phyloP scores from a whole-genome alignment of 345 rosid genomes.

The Aquilaria sinensis region DNA sequence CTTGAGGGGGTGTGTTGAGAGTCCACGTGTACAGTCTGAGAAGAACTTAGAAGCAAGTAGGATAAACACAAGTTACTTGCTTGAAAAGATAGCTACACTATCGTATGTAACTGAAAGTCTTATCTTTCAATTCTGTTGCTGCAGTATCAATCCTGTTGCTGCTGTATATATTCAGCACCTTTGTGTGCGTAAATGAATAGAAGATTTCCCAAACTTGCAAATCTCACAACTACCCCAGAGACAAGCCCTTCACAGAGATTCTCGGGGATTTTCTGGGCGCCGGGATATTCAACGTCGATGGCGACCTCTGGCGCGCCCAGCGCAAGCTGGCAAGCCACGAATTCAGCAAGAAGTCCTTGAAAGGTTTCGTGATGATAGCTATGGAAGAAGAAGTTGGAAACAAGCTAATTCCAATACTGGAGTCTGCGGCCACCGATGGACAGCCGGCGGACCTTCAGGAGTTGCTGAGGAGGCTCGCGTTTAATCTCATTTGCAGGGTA shows the following conservation, averaged over 20 bases:
- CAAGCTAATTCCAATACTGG: constrained; percentile 40
- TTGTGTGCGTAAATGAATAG: too few species aligned
- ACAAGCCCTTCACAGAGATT: constrained; percentile 78
- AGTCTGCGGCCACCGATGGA: constrained; percentile 21
- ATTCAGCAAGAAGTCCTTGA: constrained; percentile 31
- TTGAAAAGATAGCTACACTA: too few species aligned
- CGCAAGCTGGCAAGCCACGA: constrained; percentile 51
- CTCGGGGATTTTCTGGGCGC: constrained; percentile 75
- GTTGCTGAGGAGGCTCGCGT: constrained; percentile 42
- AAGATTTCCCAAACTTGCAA: too few species aligned
- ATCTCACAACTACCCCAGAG: constrained; percentile 89
- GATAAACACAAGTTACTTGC: too few species aligned
- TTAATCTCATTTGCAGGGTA: constrained; percentile 42
- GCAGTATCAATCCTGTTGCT: too few species aligned
- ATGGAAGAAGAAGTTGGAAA: constrained; percentile 34
- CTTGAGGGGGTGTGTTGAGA: too few species aligned
- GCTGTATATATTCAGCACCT: too few species aligned
- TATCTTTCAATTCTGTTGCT: too few species aligned
- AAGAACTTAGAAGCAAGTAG: too few species aligned
- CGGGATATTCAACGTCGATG: constrained; percentile 71
- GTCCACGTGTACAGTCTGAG: too few species aligned
- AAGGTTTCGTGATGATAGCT: constrained; percentile 27
- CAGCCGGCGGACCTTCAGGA: constrained; percentile 48
- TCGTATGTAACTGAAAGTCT: too few species aligned
- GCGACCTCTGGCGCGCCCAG: constrained; percentile 50